phyloP scores from a whole-genome alignment of 495 filamentous ascomycete species.

The Penicillium bialowiezense region DNA sequence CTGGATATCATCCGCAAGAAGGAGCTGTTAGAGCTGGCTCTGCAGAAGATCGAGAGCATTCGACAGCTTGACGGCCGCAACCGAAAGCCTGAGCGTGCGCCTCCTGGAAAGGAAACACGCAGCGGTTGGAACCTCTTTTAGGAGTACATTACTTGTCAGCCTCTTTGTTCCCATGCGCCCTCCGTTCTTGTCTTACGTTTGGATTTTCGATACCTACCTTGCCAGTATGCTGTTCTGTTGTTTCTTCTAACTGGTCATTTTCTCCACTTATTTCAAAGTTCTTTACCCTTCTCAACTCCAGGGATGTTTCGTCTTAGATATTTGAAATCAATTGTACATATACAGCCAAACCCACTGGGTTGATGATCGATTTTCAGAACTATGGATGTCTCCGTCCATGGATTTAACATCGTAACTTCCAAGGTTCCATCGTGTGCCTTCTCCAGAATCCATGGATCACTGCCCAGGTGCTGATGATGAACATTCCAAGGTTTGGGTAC shows the following conservation, averaged over 20 bases:
- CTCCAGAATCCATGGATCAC: no score
- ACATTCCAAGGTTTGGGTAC: no score
- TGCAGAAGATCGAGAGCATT: conserved; percentile 91
- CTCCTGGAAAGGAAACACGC: conserved; percentile 28
- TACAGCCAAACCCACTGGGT: no score
- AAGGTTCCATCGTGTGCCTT: no score
- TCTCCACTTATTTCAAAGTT: conserved; percentile 1
- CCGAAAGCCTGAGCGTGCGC: conserved; percentile 26
- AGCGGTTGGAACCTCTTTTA: conserved; percentile 45
- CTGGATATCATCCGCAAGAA: conserved; percentile 89
- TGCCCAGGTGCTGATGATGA: no score
- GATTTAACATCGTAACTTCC: no score
- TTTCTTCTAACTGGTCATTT: conserved; percentile 3
- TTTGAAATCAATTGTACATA: conserved; percentile 8
- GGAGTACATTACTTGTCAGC: conserved; percentile 9
- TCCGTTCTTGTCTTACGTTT: conserved; percentile 5
- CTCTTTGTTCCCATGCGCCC: conserved; percentile 5
- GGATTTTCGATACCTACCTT: conserved; percentile 19
- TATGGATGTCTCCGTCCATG: no score
- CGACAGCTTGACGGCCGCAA: conserved; percentile 65
- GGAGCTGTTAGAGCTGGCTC: conserved; percentile 85
- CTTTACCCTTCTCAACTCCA: conserved; percentile 1
- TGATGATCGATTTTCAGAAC: no score
- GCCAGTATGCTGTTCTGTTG: conserved; percentile 1
- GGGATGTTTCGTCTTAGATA: conserved; percentile 9